Base-by-base conservation (phyloP, 2,329 filamentous ascomycete genomes). In the Trichoderma guizhouense region DNA sequence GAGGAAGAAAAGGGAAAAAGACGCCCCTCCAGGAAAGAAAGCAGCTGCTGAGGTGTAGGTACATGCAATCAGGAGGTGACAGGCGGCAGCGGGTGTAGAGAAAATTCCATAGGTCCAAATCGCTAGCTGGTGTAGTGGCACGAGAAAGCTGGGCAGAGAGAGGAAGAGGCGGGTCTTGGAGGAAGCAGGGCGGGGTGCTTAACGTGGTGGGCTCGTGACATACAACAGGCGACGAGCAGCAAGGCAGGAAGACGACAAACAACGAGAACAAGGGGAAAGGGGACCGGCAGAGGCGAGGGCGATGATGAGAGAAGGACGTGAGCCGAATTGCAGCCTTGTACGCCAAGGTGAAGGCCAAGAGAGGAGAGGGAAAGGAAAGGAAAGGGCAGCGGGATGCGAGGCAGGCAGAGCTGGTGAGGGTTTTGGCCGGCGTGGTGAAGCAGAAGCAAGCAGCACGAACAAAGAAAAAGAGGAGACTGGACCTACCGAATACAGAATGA, bases 61-160 rank as follows among this genome's bases (percentile, higher is more conserved):
- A 76, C 74, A 74, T 74, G 74, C 74, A 76, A 73, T 69, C 67
- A 75, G 75, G 74, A 65, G 47, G 60, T 65, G 69, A 71, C 36
- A 58, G 60, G 66, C 62, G 69, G 69, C 39, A 36, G 72, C 63
- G 53, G 69, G 72, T 58, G 62, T 70, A 36, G 72, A 36, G 72
- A 60, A 58, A 71, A 71, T 73, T 71, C 69, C 72, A 73, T 64
- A 71, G 72, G 72, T 73, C 68, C 47, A 67, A 60, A 47, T 51
- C 57, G 61, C 64, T 72, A 53, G 60, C 60, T 66, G 68, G 71
- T 71, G 66, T 71, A 71, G 71, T 67, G 71, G 71, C 71, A 71
- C 68, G 61, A 71, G 61, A 66, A 72, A 62, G 71, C 61, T 71
- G 55, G 71, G 60, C 71, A 67, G 62, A 34, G 62, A 71, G 63